A percentile compares a stretch with the other conserved stretches of the same genome.
Conservation (phyloP, 2,329 filamentous ascomycete species). For the Arthrinium phaeospermum region DNA sequence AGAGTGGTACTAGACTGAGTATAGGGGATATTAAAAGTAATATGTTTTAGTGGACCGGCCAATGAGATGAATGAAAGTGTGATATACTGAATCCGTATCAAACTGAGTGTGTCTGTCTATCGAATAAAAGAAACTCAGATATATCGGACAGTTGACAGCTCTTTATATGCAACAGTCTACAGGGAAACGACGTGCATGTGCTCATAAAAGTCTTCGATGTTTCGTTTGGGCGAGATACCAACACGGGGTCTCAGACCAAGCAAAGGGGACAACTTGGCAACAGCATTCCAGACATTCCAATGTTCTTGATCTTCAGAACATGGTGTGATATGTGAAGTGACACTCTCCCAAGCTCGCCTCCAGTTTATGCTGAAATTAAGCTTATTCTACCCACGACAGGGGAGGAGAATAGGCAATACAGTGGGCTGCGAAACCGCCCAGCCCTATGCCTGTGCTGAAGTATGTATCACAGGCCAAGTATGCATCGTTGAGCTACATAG, state of each 20-base stretch:
- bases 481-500: neutral
- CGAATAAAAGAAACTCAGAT: neutral
- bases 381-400: neutral
- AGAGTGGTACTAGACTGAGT: neutral
- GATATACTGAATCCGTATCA: neutral
- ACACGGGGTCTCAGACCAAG: neutral
- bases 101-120: neutral
- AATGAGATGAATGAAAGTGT: neutral
- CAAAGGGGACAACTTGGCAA: neutral
- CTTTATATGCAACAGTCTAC: neutral
- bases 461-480: no score
- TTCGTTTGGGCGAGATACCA: neutral
- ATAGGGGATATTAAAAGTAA: neutral
- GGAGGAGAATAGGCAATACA: neutral
- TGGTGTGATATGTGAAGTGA: neutral
- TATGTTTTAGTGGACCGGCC: neutral
- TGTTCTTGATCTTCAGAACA: neutral
- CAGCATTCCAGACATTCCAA: neutral
- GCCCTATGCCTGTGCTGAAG: neutral
- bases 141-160: neutral
- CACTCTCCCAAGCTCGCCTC: neutral
- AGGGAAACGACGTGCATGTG: neutral
- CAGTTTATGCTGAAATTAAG: neutral
- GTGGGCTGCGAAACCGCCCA: neutral
- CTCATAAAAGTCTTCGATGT: neutral